phyloP scores from a whole-genome alignment of 148 eudicot species.

The Rhododendron simsii region DNA sequence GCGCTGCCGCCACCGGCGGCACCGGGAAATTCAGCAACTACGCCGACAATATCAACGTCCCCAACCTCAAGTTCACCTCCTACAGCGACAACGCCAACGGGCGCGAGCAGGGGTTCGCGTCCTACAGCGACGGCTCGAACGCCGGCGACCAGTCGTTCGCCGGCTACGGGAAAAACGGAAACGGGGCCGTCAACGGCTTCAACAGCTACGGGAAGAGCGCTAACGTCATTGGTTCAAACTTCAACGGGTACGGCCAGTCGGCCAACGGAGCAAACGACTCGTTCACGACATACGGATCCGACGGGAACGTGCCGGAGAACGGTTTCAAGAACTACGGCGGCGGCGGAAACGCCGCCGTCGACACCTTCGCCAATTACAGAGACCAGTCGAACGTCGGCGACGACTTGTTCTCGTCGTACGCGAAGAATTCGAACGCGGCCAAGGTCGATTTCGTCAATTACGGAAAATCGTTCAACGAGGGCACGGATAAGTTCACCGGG shows the following conservation, averaged over 20 bases:
- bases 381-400: slow-evolving; percentile 51
- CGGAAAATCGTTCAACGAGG: slow-evolving; percentile 29
- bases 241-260: slow-evolving; percentile 22
- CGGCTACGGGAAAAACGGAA: slow-evolving; percentile 40
- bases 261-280: slow-evolving; percentile 31
- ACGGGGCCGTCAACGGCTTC: slow-evolving; percentile 23
- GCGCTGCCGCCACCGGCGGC: slow-evolving; percentile 44
- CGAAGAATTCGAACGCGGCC: slow-evolving; percentile 32
- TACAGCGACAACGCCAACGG: slow-evolving; percentile 43
- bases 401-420: slow-evolving; percentile 36
- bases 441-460: slow-evolving; percentile 32
- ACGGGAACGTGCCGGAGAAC: slow-evolving; percentile 39
- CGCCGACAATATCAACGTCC: slow-evolving; percentile 30
- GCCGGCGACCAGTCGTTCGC: slow-evolving; percentile 42
- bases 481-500: slow-evolving; percentile 43
- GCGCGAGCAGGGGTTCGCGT: slow-evolving; percentile 20
- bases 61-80: slow-evolving; percentile 37
- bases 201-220: slow-evolving; percentile 23
- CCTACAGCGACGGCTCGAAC: slow-evolving; percentile 29
- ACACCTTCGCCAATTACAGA: slow-evolving; percentile 31
- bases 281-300: slow-evolving; percentile 32
- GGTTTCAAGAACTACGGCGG: slow-evolving; percentile 32
- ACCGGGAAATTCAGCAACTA: slow-evolving; percentile 32
- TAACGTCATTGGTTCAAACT: slow-evolving; percentile 36
- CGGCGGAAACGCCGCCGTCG: slow-evolving; percentile 28